Base-by-base conservation (phyloP, 2,329 filamentous ascomycete species). In the Zymoseptoria pseudotritici region DNA sequence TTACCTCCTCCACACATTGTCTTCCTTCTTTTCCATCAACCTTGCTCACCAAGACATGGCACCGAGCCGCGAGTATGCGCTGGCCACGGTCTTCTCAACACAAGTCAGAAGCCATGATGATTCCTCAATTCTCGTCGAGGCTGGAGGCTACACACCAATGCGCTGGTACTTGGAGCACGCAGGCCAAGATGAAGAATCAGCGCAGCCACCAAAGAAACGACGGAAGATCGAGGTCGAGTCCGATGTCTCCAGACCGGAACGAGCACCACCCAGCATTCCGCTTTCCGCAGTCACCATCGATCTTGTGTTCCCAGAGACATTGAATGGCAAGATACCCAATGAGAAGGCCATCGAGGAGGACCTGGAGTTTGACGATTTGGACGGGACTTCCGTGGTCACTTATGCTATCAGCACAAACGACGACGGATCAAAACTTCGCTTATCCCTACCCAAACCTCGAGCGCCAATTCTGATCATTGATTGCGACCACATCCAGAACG, bases 131-230 rank as follows among this genome's bases (percentile, higher is more conserved):
- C 56, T 72, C 9, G 66, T 72, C 31, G 71, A 73, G 60, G 65
- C 70, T n/a, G 71, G 70, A 21, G 63, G 65, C n/a, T 69, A 68
- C 55, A 66, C 65, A 26, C 70, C 71, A 0, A 64, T 64, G 56
- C 62, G 65, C 54, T 73, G 69, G 67, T 73, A 72, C 56, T 54
- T 72, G 3, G 66, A 68, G 56, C 66, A 67, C 42, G 63, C 61
- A 24, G 46, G 50, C 11, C 54, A 54, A 19, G 58, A 60, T 29
- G 59, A 59, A n/a, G 22, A 29, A n/a, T 13, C 36, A 46, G 36
- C 36, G 17, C 57, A 62, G 26, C 65, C 62, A 4, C 67, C 69
- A 7, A 67, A 56, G 54, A 72, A 71, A 62, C 61, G 64, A 24
- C 52, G 60, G 24, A 69, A 65, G 55, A 49, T 64, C 4, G 54